phyloP scores from a whole-genome alignment of 1,284 basidiomycete species.

The Calocybe gambosa region DNA sequence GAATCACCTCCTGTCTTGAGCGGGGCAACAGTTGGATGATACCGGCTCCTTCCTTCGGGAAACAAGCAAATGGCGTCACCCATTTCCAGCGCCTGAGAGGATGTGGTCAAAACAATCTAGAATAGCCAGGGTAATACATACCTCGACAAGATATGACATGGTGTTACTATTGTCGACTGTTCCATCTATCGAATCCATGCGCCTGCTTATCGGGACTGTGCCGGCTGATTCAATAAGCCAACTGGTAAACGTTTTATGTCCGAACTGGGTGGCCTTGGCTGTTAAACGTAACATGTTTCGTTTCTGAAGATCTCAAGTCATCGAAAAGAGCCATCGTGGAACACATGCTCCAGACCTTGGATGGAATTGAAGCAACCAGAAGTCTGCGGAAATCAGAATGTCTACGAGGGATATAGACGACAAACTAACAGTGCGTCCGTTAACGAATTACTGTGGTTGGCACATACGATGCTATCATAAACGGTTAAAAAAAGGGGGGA shows the following conservation, averaged over 20 bases:
- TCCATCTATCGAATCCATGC: slow-evolving; percentile 57
- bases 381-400: slow-evolving; percentile 36
- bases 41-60: slow-evolving; percentile 79
- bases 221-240: slow-evolving; percentile 86
- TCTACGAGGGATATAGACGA: slow-evolving; percentile 4
- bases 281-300: slow-evolving; percentile 79
- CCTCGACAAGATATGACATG: slow-evolving; percentile 66
- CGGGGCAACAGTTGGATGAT: slow-evolving; percentile 76
- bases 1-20: slow-evolving; percentile 72
- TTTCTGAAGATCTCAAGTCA: slow-evolving; percentile 28
- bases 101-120: background rate
- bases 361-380: slow-evolving; percentile 64
- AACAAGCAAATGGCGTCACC: slow-evolving; percentile 81
- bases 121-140: slow-evolving; percentile 22
- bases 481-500: background rate
- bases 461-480: slow-evolving; percentile 46
- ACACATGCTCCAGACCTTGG: slow-evolving; percentile 38
- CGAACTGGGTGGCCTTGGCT: slow-evolving; percentile 82
- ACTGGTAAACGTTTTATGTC: slow-evolving; percentile 73
- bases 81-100: slow-evolving; percentile 56
- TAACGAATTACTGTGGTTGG: slow-evolving; percentile 80
- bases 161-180: slow-evolving; percentile 59
- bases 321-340: background rate
- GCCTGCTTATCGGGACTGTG: slow-evolving; percentile 73
- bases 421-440: slow-evolving; percentile 73